Percentiles rank a stretch among this genome's conserved stretches.
These are phyloP conservation scores for Arthrobotrys conoides DNA, from an alignment of 2,329 filamentous ascomycete genomes.

Conservation along the genomic window DNA sequence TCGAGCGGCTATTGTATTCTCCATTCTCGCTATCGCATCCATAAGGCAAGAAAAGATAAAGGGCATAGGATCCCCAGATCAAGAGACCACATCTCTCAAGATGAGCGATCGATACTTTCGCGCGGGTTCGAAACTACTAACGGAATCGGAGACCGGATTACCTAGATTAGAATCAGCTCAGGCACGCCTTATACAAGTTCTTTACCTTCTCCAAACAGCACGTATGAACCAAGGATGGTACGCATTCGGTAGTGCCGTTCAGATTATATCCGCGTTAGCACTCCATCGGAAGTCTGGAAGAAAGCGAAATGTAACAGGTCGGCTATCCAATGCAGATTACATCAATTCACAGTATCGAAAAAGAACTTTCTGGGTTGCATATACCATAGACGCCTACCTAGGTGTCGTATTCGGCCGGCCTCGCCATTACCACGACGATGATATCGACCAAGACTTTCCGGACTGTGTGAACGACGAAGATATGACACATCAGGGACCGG, in stretches of 20 bases:
- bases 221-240: conserved; percentile 76
- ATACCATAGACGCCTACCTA: conserved; percentile 76
- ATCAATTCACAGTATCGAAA: conserved; percentile 72
- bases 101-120: conserved; percentile 69
- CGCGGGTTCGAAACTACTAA: conserved; percentile 67
- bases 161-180: conserved; percentile 74
- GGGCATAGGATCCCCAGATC: conserved; percentile 63
- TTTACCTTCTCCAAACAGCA: conserved; percentile 74
- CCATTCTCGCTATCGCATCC: conserved; percentile 70
- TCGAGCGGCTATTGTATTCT: conserved; percentile 70
- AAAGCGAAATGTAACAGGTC: conserved; percentile 66
- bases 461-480: conserved; percentile 73
- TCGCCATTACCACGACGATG: conserved; percentile 74
- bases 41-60: conserved; percentile 69
- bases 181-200: conserved; percentile 72
- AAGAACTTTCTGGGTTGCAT: conserved; percentile 76
- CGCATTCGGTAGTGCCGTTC: conserved; percentile 73
- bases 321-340: conserved; percentile 66
- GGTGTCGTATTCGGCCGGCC: conserved; percentile 76
- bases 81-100: conserved; percentile 64
- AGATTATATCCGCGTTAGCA: conserved; percentile 70
- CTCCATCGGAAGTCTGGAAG: conserved; percentile 65
- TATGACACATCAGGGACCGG: conserved; percentile 69
- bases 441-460: conserved; percentile 76
- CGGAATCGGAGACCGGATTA: conserved; percentile 70